Evolutionary conservation across 2,329 filamentous ascomycete species (phyloP).

Genomic region (Chrysosporium keratinophilum): DNA sequence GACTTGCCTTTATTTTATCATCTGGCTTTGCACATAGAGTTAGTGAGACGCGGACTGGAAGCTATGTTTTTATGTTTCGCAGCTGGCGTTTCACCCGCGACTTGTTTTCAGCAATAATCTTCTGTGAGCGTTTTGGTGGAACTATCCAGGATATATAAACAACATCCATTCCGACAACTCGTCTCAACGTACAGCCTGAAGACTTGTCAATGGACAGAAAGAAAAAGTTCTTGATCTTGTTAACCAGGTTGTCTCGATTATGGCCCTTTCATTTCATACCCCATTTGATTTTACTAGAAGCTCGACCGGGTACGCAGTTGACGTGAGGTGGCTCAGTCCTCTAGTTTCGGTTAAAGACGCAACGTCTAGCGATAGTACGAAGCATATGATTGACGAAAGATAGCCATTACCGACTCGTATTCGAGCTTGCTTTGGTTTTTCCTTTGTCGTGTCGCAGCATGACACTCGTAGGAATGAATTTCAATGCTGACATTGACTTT

Average conservation of each 20-base stretch:
- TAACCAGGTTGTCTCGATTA: too few relatives aligned
- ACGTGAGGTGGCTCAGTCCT: background rate
- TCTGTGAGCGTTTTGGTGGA: too few relatives aligned
- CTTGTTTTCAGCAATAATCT: too few relatives aligned
- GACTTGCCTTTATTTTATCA: background rate
- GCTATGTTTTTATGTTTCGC: background rate
- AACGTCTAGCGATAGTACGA: background rate
- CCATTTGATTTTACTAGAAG: too few relatives aligned
- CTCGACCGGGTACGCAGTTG: too few relatives aligned
- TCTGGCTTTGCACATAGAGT: background rate
- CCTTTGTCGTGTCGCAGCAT: constrained; percentile 22
- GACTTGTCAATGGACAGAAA: too few relatives aligned
- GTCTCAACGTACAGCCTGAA: too few relatives aligned
- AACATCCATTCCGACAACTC: background rate
- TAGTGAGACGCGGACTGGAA: background rate
- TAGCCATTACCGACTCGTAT: background rate
- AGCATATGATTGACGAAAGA: background rate
- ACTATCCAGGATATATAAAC: too few relatives aligned
- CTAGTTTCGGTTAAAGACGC: background rate
- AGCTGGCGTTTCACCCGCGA: background rate
- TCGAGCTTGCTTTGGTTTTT: background rate
- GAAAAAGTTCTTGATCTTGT: background rate
- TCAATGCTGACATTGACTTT: constrained; percentile 36
- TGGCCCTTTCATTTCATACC: too few relatives aligned
- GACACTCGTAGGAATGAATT: constrained; percentile 37